A percentile compares a stretch with the other conserved stretches of the same genome.
Conservation (phyloP, 768 basidiomycete genomes). For the Termitomyces sp. region DNA sequence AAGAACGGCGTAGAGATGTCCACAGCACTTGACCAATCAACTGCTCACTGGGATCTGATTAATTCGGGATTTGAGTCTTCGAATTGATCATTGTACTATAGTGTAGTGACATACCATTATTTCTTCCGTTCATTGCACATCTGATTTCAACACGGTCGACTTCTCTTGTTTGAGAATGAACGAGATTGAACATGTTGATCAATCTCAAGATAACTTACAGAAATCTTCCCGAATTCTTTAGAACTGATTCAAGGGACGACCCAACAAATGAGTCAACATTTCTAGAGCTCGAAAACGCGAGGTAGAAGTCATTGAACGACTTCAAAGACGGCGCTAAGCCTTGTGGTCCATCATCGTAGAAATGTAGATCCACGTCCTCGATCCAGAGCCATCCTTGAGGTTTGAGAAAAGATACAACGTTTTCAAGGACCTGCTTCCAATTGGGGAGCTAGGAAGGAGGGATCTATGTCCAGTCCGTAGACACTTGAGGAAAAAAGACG, state of each 20-base stretch:
- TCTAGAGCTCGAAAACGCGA: background rate
- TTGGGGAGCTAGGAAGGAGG: background rate
- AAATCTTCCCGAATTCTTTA: background rate
- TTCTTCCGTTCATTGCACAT: background rate
- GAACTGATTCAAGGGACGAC: background rate
- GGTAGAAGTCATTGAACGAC: background rate
- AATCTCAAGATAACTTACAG: background rate
- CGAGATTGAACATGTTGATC: background rate
- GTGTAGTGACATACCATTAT: background rate
- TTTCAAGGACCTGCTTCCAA: background rate
- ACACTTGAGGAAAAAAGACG: background rate
- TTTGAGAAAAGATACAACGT: background rate
- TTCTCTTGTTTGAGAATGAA: background rate
- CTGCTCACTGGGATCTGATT: background rate
- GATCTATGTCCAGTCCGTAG: too few species aligned
- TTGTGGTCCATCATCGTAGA: background rate
- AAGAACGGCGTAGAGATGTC: background rate
- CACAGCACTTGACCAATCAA: background rate
- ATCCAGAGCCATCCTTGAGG: constrained; percentile 7
- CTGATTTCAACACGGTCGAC: background rate
- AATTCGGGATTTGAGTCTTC: background rate
- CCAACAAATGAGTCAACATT: constrained; percentile 2
- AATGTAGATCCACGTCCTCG: background rate
- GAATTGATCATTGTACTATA: background rate
- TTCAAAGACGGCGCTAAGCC: background rate